Conservation (phyloP, 345 rosid genomes). For the Boechera divaricarpa region DNA sequence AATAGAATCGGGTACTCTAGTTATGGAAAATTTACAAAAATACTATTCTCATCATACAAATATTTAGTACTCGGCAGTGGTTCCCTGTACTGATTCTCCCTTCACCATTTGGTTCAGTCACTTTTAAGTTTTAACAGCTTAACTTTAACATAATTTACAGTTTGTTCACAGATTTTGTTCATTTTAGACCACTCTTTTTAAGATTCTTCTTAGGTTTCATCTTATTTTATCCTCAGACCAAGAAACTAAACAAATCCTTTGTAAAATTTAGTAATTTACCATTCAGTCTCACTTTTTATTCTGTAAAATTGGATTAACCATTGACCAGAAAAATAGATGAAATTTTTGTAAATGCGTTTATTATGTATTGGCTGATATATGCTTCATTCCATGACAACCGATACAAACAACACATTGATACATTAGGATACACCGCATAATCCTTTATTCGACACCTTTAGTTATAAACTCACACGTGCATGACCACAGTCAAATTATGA, state of each 20-base stretch:
- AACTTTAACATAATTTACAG: neutral
- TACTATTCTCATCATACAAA: too few relatives aligned
- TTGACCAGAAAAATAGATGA: neutral
- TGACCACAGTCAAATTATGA: conserved; percentile 9
- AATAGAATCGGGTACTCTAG: too few relatives aligned
- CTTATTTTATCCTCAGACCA: neutral
- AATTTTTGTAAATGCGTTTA: conserved; percentile 13
- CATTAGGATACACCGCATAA: conserved; percentile 20
- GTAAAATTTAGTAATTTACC: neutral
- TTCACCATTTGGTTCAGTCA: conserved; percentile 12
- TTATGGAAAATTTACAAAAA: too few relatives aligned
- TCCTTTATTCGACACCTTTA: conserved; percentile 30
- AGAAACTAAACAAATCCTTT: neutral
- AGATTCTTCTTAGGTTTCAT: neutral
- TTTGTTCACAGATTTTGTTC: neutral
- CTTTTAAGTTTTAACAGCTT: neutral
- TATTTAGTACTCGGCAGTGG: neutral
- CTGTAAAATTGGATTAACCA: neutral
- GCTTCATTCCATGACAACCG: conserved; percentile 25
- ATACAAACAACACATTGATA: conserved; percentile 29
- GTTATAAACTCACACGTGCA: conserved; percentile 26
- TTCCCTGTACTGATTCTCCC: neutral
- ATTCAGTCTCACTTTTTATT: neutral
- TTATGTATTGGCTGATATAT: conserved; percentile 8
- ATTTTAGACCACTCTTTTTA: neutral